Percentiles rank a stretch among this genome's conserved stretches.
phyloP scores from a whole-genome alignment of 768 basidiomycete species.

The Suillus hirtellus region DNA sequence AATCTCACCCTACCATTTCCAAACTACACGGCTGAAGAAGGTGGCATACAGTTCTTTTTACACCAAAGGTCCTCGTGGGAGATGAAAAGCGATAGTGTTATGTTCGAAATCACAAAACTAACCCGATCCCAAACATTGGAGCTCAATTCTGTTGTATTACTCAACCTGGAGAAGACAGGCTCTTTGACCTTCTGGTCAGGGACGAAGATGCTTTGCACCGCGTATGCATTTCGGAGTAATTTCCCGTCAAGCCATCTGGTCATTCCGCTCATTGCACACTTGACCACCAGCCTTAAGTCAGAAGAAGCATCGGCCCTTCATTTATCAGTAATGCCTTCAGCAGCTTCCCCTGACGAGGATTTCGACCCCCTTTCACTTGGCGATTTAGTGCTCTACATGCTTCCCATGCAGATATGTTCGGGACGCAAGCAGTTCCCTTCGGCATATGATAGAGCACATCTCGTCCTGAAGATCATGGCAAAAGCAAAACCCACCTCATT shows the following conservation, averaged over 20 bases:
- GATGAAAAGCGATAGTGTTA: conserved; percentile 27
- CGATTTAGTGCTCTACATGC: conserved; percentile 10
- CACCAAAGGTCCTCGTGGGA: neutral
- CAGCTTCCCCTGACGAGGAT: neutral
- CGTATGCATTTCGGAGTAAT: conserved; percentile 6
- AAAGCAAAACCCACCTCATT: neutral
- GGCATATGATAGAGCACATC: neutral
- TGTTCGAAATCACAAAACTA: conserved; percentile 32
- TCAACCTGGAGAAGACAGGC: neutral
- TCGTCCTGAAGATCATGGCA: neutral
- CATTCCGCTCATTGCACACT: neutral
- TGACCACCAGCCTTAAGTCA: neutral
- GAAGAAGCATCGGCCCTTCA: neutral
- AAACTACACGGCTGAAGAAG: neutral
- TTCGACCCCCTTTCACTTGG: neutral
- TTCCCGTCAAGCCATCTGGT: neutral
- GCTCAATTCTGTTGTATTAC: conserved; percentile 10
- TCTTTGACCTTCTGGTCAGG: conserved; percentile 12
- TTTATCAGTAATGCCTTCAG: neutral
- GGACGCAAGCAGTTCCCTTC: neutral
- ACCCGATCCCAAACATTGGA: conserved; percentile 7
- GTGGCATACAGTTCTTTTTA: too few relatives aligned
- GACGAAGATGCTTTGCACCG: conserved; percentile 11
- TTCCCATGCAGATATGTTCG: conserved; percentile 12
- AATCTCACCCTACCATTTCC: neutral